These are phyloP conservation scores for Metschnikowia vanudenii DNA, from an alignment of 805 yeast genomes.

Conservation along the genomic window DNA sequence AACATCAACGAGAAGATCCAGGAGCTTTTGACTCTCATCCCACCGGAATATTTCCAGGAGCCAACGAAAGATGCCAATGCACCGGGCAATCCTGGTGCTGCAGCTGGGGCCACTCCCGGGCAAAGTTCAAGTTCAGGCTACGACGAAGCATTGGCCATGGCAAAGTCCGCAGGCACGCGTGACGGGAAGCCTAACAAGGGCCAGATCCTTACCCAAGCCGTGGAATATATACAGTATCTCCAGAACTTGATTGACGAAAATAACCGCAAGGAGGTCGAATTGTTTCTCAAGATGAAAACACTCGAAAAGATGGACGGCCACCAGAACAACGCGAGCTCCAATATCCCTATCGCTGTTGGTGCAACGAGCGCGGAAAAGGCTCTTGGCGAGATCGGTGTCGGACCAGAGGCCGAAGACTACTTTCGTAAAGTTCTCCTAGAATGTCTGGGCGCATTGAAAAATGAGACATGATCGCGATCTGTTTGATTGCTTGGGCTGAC, in stretches of 20 bases:
- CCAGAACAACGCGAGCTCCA: constrained; percentile 25
- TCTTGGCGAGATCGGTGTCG: constrained; percentile 76
- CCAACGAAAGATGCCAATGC: constrained; percentile 7
- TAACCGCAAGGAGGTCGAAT: constrained; percentile 75
- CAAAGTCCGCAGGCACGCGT: constrained; percentile 53
- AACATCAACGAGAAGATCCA: constrained; percentile 46
- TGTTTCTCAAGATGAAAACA: constrained; percentile 57
- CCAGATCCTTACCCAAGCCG: constrained; percentile 71
- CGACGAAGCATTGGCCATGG: constrained; percentile 8
- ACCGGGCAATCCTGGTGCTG: neutral
- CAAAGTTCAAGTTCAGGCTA: neutral
- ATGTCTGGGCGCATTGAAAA: neutral
- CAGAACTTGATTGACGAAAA: constrained; percentile 75
- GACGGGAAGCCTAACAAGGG: constrained; percentile 88
- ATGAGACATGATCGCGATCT: neutral
- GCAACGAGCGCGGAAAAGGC: constrained; percentile 79
- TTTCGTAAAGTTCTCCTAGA: constrained; percentile 20
- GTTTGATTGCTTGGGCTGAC: neutral
- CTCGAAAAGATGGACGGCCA: constrained; percentile 37
- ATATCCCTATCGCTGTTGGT: constrained; percentile 41
- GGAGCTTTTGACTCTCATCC: constrained; percentile 40
- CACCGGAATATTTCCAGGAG: constrained; percentile 34
- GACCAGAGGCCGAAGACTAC: constrained; percentile 58
- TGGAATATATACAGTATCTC: constrained; percentile 63
- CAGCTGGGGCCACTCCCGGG: too few relatives aligned